Conservation (phyloP, 2,329 filamentous ascomycete species). For the Cytospora chrysosperma region DNA sequence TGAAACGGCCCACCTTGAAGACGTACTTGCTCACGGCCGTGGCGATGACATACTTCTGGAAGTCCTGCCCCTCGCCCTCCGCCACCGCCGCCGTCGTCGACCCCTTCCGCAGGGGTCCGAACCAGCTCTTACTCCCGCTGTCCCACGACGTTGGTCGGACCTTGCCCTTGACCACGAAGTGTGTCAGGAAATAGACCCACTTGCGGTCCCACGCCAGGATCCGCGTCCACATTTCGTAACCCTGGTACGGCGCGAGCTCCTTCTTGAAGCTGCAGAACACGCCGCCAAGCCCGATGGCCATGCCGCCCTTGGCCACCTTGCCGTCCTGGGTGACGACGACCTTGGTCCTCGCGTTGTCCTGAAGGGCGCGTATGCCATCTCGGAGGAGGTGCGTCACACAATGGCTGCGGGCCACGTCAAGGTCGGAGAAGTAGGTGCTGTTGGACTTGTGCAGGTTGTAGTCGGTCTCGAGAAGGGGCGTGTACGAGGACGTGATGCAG, state of each 20-base stretch:
- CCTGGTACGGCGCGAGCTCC: slow-evolving; percentile 68
- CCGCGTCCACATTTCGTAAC: slow-evolving; percentile 72
- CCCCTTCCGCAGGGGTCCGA: slow-evolving; percentile 30
- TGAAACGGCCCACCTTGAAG: slow-evolving; percentile 77
- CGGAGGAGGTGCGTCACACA: slow-evolving; percentile 69
- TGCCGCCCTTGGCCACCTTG: slow-evolving; percentile 49
- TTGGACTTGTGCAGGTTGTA: slow-evolving; percentile 44
- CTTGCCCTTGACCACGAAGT: slow-evolving; percentile 65
- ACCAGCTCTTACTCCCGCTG: slow-evolving; percentile 44
- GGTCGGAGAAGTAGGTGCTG: slow-evolving; percentile 80
- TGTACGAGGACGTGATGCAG: slow-evolving; percentile 33
- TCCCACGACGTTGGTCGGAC: slow-evolving; percentile 56
- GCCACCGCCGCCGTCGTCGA: slow-evolving; percentile 40
- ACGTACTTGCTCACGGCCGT: slow-evolving; percentile 78
- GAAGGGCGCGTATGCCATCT: slow-evolving; percentile 53
- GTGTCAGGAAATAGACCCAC: slow-evolving; percentile 75
- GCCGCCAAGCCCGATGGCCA: slow-evolving; percentile 68
- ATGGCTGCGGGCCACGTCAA: slow-evolving; percentile 80
- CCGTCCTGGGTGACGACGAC: slow-evolving; percentile 53
- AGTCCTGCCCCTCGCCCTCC: slow-evolving; percentile 41
- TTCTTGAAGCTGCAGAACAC: slow-evolving; percentile 72
- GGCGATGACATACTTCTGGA: slow-evolving; percentile 66
- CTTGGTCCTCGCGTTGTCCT: slow-evolving; percentile 47
- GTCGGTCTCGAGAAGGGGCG: slow-evolving; percentile 37
- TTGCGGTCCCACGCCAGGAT: slow-evolving; percentile 76